A percentile compares a stretch with the other conserved stretches of the same genome.
These are phyloP conservation scores for Kodamaea hsintzibuensis DNA, from an alignment of 805 yeast species.

Conservation along the genomic window DNA sequence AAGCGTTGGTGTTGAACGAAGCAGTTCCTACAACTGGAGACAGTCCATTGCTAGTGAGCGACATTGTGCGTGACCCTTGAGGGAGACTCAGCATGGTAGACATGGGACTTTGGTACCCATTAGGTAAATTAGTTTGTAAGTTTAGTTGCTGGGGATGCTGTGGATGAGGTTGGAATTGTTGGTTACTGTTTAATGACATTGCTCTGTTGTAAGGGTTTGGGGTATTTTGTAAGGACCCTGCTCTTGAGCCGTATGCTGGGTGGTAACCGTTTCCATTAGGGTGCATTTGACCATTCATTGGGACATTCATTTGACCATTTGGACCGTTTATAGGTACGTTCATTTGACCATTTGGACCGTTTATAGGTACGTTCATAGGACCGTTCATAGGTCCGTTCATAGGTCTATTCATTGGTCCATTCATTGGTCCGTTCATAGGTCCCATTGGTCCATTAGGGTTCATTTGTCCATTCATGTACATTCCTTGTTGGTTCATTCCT, in stretches of 20 bases:
- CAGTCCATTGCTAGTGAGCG: conserved; percentile 3
- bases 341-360: background rate
- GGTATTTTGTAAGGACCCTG: background rate
- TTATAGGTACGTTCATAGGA: background rate
- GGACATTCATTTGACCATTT: background rate
- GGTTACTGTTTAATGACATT: conserved; percentile 2
- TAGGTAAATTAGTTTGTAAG: background rate
- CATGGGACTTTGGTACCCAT: conserved; percentile 3
- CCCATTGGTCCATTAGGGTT: conserved; percentile 8
- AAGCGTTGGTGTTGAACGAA: conserved; percentile 1
- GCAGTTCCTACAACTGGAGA: conserved; percentile 2
- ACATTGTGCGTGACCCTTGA: conserved; percentile 1
- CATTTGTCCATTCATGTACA: conserved; percentile 13
- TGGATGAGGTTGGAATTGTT: background rate
- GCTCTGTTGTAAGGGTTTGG: conserved; percentile 3
- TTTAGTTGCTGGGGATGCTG: background rate
- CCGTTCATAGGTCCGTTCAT: conserved; percentile 11
- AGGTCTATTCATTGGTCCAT: conserved; percentile 11
- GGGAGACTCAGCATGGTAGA: background rate
- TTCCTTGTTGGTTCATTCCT: background rate
- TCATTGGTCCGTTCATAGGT: conserved; percentile 8
- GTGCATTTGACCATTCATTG: background rate
- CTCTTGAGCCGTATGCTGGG: background rate
- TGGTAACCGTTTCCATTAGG: background rate
- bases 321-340: background rate